Conservation (phyloP, 371 early-diverging fungal species). For the Apophysomyces trapeziformis region DNA sequence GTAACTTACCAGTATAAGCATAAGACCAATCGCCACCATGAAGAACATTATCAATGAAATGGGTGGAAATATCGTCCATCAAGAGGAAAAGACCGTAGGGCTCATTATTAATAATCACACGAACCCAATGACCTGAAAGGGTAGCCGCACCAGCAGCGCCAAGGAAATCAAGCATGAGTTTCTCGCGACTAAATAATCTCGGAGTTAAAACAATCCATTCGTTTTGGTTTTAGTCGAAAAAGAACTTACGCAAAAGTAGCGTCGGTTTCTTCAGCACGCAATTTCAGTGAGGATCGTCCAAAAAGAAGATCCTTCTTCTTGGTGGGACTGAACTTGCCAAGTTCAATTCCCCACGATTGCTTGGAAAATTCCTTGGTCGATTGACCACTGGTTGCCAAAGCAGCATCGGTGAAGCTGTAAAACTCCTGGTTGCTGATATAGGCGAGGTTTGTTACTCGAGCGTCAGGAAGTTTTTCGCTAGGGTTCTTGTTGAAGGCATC, state of each 20-base stretch:
- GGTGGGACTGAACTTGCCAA: slow-evolving; percentile 38
- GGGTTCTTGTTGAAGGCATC: slow-evolving; percentile 34
- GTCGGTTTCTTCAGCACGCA: slow-evolving; percentile 59
- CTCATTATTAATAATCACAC: slow-evolving; percentile 55
- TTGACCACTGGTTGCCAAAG: slow-evolving; percentile 46
- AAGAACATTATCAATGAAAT: slow-evolving; percentile 47
- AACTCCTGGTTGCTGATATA: slow-evolving; percentile 52
- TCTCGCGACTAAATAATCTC: slow-evolving; percentile 45
- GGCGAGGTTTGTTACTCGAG: slow-evolving; percentile 38
- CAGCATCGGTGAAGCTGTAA: slow-evolving; percentile 36
- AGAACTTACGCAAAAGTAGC: slow-evolving; percentile 48
- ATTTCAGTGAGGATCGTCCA: slow-evolving; percentile 54
- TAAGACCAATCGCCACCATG: slow-evolving; percentile 37
- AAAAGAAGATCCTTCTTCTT: slow-evolving; percentile 31
- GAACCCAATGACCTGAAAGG: slow-evolving; percentile 52
- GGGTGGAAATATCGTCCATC: slow-evolving; percentile 59
- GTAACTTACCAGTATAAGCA: slow-evolving; percentile 28
- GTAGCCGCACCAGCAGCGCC: slow-evolving; percentile 58
- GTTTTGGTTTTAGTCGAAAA: not conserved
- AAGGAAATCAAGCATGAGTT: slow-evolving; percentile 49
- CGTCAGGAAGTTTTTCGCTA: slow-evolving; percentile 30
- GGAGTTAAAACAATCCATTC: not conserved
- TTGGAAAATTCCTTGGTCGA: slow-evolving; percentile 57
- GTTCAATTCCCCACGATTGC: slow-evolving; percentile 55
- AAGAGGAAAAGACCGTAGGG: slow-evolving; percentile 55